A percentile compares a stretch with the other conserved stretches of the same genome.
These are phyloP conservation scores for Podospora bellae-mahoneyi DNA, from an alignment of 495 filamentous ascomycete species.

Conservation along the genomic window DNA sequence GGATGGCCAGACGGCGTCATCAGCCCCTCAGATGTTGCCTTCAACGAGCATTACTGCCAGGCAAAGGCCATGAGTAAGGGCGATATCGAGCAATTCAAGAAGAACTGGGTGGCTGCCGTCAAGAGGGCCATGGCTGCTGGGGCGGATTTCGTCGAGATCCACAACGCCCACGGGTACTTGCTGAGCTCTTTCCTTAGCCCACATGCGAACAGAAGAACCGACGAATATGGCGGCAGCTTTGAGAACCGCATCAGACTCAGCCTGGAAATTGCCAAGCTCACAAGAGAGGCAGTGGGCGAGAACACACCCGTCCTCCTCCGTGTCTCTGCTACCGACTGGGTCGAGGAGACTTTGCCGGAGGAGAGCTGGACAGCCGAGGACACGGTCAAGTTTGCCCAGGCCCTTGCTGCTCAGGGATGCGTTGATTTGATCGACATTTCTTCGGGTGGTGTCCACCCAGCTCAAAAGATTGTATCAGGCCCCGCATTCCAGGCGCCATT, in stretches of 20 bases:
- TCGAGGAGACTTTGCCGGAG: slow-evolving; percentile 41
- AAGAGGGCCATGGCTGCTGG: slow-evolving; percentile 48
- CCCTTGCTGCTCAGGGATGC: slow-evolving; percentile 50
- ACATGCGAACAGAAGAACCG: slow-evolving; percentile 56
- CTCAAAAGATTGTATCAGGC: slow-evolving; percentile 53
- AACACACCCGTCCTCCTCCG: slow-evolving; percentile 60
- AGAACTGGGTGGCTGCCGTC: slow-evolving; percentile 49
- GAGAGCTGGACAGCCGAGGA: slow-evolving; percentile 49
- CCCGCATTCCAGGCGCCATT: slow-evolving; percentile 61
- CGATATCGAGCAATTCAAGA: slow-evolving; percentile 49
- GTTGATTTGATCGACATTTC: slow-evolving; percentile 66
- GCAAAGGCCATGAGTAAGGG: slow-evolving; percentile 48
- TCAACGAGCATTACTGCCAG: slow-evolving; percentile 31
- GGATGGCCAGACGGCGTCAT: slow-evolving; percentile 68
- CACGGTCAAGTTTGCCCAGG: slow-evolving; percentile 31
- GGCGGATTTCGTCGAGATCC: slow-evolving; percentile 56
- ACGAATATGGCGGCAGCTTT: slow-evolving; percentile 64
- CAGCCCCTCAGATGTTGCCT: slow-evolving; percentile 49
- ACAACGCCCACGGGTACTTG: slow-evolving; percentile 60
- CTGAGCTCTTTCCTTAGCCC: slow-evolving; percentile 48
- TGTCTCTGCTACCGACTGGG: slow-evolving; percentile 63
- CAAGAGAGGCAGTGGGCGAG: slow-evolving; percentile 48
- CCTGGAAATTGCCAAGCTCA: slow-evolving; percentile 52
- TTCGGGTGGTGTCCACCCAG: slow-evolving; percentile 55
- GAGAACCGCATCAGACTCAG: slow-evolving; percentile 59